Base-by-base conservation (phyloP, 495 filamentous ascomycete genomes). In the Tuber calosporum region DNA sequence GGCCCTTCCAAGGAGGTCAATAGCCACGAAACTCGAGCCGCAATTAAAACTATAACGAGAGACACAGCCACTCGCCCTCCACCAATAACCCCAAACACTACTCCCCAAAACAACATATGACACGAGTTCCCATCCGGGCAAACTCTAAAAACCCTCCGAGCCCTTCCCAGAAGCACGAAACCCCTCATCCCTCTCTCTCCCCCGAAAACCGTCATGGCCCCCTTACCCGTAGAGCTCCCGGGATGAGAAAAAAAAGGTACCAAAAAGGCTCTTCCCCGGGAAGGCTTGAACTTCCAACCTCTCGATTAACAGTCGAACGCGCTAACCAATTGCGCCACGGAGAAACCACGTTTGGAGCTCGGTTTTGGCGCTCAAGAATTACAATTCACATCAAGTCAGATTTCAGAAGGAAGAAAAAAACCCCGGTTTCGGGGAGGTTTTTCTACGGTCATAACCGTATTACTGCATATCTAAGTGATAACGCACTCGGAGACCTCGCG, bases 261-360 rank as follows among this genome's bases (percentile, higher is more conserved):
- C 2, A 66, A 66, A 69, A 75, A 48, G 34, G 22, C 17, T 66
- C 72, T 75, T 75, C 74, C 74, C 66, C 83, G 83, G 83, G 82
- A 83, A 81, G 83, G 83, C 83, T 84, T 79, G 83, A 84, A 84
- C 83, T 83, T 83, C 83, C 83, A 84, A 84, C 83, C 83, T 84
- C 83, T 80, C 80, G 83, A 84, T 84, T 85, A 84, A 85, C 82
- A 85, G 83, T 84, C 83, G 80, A 80, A 85, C 83, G 84, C 84
- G 83, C 83, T 84, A 85, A 80, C 84, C 83, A 77, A 83, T 83
- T 85, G 83, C 83, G 83, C 83, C 82, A 84, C 83, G 82, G 76
- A 74, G 77, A 75, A 79, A 67, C 66, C 58, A 30, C 34, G 26
- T 7, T 4, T 6, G 26, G 4, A 15, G 7, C 11, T 4, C 11